Percentiles rank a stretch among this genome's conserved stretches.
Conservation (phyloP, 1,284 basidiomycete genomes). For the Ustilago shanxiensis region DNA sequence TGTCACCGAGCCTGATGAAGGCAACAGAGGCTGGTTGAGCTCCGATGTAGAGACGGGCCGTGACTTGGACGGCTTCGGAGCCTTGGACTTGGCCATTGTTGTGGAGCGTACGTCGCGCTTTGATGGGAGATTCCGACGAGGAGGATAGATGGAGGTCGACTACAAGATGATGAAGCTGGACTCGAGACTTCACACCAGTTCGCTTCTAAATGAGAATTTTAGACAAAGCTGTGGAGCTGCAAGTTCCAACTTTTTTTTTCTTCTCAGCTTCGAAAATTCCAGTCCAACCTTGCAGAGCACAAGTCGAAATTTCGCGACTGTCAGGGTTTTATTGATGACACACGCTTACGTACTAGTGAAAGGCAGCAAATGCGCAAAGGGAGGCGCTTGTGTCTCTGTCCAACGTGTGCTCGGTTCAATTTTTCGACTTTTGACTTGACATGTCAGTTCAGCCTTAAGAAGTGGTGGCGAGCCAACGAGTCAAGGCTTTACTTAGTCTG, state of each 20-base stretch:
- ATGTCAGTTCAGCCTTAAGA: conserved; percentile 10
- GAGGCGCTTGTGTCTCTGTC: neutral
- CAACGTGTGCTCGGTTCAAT: conserved; percentile 14
- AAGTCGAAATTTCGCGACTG: neutral
- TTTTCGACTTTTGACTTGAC: conserved; percentile 23
- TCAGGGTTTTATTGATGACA: conserved; percentile 8
- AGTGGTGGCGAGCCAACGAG: neutral
- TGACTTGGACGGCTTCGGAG: conserved; percentile 60
- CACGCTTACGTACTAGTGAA: conserved; percentile 21
- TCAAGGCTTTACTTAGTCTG: conserved; percentile 4
- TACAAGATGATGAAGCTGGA: neutral
- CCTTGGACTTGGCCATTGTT: conserved; percentile 60
- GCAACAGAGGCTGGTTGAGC: conserved; percentile 75
- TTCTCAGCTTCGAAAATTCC: conserved; percentile 2
- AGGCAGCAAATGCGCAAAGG: neutral
- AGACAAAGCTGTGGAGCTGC: conserved; percentile 27
- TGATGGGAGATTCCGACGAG: neutral
- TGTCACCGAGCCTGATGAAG: conserved; percentile 70
- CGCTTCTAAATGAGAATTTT: no score
- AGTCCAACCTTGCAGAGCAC: neutral
- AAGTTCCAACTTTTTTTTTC: conserved; percentile 28
- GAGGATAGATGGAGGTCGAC: neutral
- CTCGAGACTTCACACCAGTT: no score
- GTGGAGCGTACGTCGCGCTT: neutral
- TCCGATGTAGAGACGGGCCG: conserved; percentile 72